Evolutionary conservation across 331 rosid species (phyloP), one percentile per base, ranked within the genome.

Genomic region (Saraca asoca): DNA sequence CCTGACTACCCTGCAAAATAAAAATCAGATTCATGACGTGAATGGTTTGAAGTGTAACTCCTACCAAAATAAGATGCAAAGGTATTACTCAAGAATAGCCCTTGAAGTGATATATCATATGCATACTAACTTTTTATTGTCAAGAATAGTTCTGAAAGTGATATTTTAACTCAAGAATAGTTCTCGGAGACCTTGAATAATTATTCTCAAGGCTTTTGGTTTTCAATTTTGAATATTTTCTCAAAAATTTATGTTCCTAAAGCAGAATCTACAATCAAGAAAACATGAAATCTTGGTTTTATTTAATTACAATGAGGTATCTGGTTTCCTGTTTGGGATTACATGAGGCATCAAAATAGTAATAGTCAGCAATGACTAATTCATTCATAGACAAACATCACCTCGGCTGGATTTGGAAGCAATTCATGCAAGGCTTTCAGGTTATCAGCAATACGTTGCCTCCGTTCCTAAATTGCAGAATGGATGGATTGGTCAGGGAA

Each of bases 361-460:
- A 24, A 24, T 24, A 24, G 31, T 24, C 31, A 24, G 31, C 2
- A 24, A 24, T 24, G 31, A 24, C 31, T 1, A 24, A 24, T 3
- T 24, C 31, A 24, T 24, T 24, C 53, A 31, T 37, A 70, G 29
- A 33, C 20, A 62, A 62, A 45, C 12, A 58, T 74, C 80, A 92
- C 98, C 96, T 79, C 80, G 17, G 69, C 65, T 65, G 86, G 75
- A 70, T 72, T 61, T 53, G 98, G 96, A 64, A 92, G 96, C 78
- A 92, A 79, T 57, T 82, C 78, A 42, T 78, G 91, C 67, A 92
- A 78, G 12, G 95, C 85, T 46, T 73, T 67, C 51, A 92, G 72
- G 67, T 74, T 89, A 24, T 87, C 93, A 75, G 83, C 62, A 48
- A 89, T 85, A 39, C 92, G 85, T 38, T 72, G 73, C 82, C 85